Evolutionary conservation across 768 basidiomycete genomes (phyloP).

Genomic region (Tylopilus cervinicoccineus): DNA sequence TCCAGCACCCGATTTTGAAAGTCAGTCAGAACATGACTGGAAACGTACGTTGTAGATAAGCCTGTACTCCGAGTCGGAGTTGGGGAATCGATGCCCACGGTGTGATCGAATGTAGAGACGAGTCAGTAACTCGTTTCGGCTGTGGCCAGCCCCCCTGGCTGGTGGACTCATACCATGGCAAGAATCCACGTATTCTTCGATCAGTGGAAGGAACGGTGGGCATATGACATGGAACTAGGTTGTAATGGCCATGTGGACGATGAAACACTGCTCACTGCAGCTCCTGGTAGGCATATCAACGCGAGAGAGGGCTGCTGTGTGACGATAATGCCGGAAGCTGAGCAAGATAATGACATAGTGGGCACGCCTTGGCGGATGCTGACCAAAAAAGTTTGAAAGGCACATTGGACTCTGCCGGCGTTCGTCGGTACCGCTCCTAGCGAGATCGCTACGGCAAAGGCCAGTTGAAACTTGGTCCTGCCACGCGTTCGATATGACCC

Average conservation of each 20-base stretch:
- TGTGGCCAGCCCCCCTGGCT: not conserved
- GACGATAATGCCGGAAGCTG: not conserved
- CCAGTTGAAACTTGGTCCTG: not conserved
- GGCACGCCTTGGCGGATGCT: not conserved
- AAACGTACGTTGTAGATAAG: not conserved
- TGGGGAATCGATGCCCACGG: not conserved
- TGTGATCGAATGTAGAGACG: not conserved
- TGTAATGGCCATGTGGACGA: not conserved
- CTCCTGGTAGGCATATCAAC: not conserved
- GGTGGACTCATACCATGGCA: not conserved
- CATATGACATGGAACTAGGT: not conserved
- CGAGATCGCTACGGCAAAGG: not conserved
- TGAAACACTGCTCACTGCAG: not conserved
- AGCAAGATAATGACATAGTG: not conserved
- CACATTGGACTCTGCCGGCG: not conserved
- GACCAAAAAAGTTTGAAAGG: not conserved
- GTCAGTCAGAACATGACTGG: not conserved
- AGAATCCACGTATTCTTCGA: not conserved
- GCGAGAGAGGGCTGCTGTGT: not conserved
- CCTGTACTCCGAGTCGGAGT: not conserved
- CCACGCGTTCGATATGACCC: not conserved
- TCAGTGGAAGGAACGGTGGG: slow-evolving; percentile 2
- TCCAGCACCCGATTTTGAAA: slow-evolving; percentile 4
- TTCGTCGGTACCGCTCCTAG: not conserved
- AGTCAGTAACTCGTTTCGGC: not conserved